A percentile compares a stretch with the other conserved stretches of the same genome.
Conservation (phyloP, 768 basidiomycete genomes). For the Tylopilus cervinicoccineus region DNA sequence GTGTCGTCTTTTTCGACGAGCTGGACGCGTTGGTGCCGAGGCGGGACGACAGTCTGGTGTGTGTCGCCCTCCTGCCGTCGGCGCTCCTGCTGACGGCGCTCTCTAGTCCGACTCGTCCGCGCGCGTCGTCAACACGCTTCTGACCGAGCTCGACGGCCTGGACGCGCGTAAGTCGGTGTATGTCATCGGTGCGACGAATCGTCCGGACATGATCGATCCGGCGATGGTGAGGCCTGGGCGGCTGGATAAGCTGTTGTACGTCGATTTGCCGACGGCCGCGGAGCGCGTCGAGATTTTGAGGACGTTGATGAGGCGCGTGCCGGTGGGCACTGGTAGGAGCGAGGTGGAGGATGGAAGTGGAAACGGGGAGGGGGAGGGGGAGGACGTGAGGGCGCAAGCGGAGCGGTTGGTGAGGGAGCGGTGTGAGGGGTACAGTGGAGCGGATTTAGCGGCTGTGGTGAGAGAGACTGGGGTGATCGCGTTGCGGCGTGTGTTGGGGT, state of each 20-base stretch:
- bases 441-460: conserved; percentile 84
- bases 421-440: conserved; percentile 90
- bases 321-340: conserved; percentile 43
- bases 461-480: conserved; percentile 90
- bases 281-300: conserved; percentile 85
- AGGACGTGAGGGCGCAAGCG: conserved; percentile 24
- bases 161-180: conserved; percentile 84
- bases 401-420: conserved; percentile 50
- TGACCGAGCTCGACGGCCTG: conserved; percentile 92
- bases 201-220: conserved; percentile 96
- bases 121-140: conserved; percentile 84
- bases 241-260: conserved; percentile 90
- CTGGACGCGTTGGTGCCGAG: conserved; percentile 89
- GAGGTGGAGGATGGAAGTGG: neutral
- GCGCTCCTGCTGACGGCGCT: too few relatives aligned
- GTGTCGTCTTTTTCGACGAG: conserved; percentile 95
- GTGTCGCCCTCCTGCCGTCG: conserved; percentile 27
- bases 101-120: conserved; percentile 87
- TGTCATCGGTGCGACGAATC: conserved; percentile 92
- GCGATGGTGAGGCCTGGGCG: conserved; percentile 97
- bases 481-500: conserved; percentile 62
- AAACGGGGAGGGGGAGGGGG: neutral
- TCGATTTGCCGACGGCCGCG: conserved; percentile 70
- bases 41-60: conserved; percentile 82
- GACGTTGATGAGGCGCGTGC: conserved; percentile 70